Evolutionary conservation across 306 rosid genomes (phyloP), one percentile per base, ranked within the genome.

Genomic region (Rubus parviflorus): DNA sequence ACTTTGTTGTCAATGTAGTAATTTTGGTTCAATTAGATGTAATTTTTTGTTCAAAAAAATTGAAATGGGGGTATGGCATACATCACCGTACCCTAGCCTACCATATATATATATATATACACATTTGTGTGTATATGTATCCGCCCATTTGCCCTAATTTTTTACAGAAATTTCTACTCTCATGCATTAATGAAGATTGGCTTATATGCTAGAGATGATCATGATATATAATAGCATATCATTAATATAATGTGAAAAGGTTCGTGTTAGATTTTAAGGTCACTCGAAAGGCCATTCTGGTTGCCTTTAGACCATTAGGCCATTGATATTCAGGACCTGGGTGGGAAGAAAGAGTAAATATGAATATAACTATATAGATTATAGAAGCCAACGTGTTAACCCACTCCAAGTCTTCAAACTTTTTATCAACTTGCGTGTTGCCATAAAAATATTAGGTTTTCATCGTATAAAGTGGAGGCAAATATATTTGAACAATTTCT

Each of bases 271-370:
- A 73, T 56, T 20, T 20, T 52, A 8, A 52, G 37, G 49, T 38
- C 37, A 6, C 66, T 56, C 67, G 76, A 41, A 54, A 20, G 76
- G 52, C 37, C 62, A 71, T 71, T 71, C 22, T 51, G 75, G 15
- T 11, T 52, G 49, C 35, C 49, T 19, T n/a, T 37, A 58, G 64
- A 56, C 20, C 49, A 68, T 68, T 45, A 68, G 35, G 72, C 54
- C 72, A 52, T n/a, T 38, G 75, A 19, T 72, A 35, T 52, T 8
- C 22, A 19, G 48, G 62, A 51, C 57, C n/a, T 49, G 58, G 35
- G 16, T 49, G 58, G 35, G 16, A 70, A 49, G 1, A 69, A 70
- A 8, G 16, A 30, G 6, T 17, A 49, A 30, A 70, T 5, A 49
- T 51, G 20, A 30, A 51, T 15, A 15, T 49, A 14, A 0, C 20